Percentiles rank a stretch among this genome's conserved stretches.
Evolutionary conservation across 805 yeast genomes (phyloP).

Genomic region (Metschnikowia koreensis): DNA sequence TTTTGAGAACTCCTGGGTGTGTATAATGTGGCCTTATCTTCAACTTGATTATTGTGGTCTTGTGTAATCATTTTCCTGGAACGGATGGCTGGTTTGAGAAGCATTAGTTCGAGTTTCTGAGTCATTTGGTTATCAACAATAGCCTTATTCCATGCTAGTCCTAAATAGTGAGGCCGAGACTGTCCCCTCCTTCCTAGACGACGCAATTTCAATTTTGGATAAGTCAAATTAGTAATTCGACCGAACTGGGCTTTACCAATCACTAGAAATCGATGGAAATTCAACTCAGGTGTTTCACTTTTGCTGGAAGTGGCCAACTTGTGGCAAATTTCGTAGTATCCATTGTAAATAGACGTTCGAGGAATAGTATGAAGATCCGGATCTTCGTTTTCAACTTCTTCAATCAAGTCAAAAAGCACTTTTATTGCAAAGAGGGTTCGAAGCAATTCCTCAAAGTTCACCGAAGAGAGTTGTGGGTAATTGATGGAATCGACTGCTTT

Average conservation of each 20-base stretch:
- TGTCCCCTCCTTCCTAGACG: slow-evolving; percentile 41
- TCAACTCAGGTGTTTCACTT: too few relatives aligned
- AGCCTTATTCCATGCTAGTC: slow-evolving; percentile 40
- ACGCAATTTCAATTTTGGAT: slow-evolving; percentile 36
- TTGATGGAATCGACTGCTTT: background rate
- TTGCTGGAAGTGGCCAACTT: too few relatives aligned
- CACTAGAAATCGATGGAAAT: too few relatives aligned
- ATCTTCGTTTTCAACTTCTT: background rate
- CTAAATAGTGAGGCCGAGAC: slow-evolving; percentile 21
- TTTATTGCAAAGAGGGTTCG: slow-evolving; percentile 43
- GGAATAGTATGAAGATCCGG: background rate
- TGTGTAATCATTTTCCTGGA: too few relatives aligned
- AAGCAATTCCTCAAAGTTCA: slow-evolving; percentile 41
- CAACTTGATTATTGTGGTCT: too few relatives aligned
- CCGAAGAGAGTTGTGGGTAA: slow-evolving; percentile 20
- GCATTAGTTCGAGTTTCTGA: too few relatives aligned
- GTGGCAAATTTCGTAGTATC: slow-evolving; percentile 20
- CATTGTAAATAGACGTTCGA: slow-evolving; percentile 35
- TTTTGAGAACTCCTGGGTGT: too few relatives aligned
- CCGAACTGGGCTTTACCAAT: slow-evolving; percentile 29
- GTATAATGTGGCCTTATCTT: too few relatives aligned
- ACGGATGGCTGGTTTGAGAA: too few relatives aligned
- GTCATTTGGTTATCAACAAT: too few relatives aligned
- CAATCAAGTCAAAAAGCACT: slow-evolving; percentile 19
- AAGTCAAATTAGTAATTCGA: slow-evolving; percentile 39